A percentile compares a stretch with the other conserved stretches of the same genome.
Conservation (phyloP, 441 rosid species). For the Erodium moschatum region DNA sequence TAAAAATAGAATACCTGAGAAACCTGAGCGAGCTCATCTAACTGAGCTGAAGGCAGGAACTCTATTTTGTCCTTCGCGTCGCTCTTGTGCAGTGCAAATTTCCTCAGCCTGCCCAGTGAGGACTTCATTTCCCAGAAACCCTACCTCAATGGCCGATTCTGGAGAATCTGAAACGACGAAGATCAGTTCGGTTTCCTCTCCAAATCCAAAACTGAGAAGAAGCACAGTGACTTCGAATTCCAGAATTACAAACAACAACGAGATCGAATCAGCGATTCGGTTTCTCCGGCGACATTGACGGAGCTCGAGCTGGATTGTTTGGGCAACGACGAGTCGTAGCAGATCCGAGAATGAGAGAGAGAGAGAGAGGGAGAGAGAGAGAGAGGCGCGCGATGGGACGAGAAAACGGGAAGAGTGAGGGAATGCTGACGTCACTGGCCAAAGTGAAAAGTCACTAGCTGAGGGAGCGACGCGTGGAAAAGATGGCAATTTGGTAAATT, state of each 20-base stretch:
- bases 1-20: slow-evolving; percentile 45
- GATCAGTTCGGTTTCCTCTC: slow-evolving; percentile 10
- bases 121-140: slow-evolving; percentile 59
- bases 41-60: slow-evolving; percentile 36
- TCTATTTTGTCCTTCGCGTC: slow-evolving; percentile 66
- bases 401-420: background rate
- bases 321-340: slow-evolving; percentile 20
- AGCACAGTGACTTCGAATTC: too few relatives aligned
- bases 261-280: slow-evolving; percentile 20
- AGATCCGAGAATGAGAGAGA: slow-evolving; percentile 27
- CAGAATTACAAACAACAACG: too few relatives aligned
- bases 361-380: background rate
- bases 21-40: slow-evolving; percentile 80
- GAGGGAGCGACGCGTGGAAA: background rate
- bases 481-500: background rate
- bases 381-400: background rate
- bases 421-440: too few relatives aligned
- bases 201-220: slow-evolving; percentile 13
- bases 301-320: slow-evolving; percentile 13
- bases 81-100: slow-evolving; percentile 59
- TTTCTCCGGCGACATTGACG: slow-evolving; percentile 38
- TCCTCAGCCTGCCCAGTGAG: slow-evolving; percentile 53
- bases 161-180: background rate
- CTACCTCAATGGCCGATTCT: slow-evolving; percentile 24
- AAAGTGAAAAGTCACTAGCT: background rate